Evolutionary conservation across 2,329 filamentous ascomycete genomes (phyloP).

Genomic region (Beauveria caledonica): DNA sequence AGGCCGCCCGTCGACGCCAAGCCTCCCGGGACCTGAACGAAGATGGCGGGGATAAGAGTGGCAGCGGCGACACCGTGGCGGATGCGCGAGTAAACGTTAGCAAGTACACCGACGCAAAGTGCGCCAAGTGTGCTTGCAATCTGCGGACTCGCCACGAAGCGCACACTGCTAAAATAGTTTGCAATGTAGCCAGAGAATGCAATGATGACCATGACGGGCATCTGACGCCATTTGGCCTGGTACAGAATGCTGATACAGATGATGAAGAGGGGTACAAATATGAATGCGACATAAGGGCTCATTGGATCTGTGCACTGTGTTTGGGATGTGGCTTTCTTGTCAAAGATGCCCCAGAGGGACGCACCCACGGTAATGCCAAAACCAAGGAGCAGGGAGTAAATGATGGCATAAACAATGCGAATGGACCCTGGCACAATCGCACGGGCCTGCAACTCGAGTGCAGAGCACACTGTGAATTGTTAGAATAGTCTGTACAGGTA

Average conservation of each 20-base stretch:
- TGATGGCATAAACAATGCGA: conserved; percentile 66
- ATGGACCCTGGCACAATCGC: conserved; percentile 64
- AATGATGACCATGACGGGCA: conserved; percentile 68
- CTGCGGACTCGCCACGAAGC: conserved; percentile 62
- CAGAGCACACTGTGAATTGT: conserved; percentile 29
- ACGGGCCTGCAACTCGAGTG: conserved; percentile 59
- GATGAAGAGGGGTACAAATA: conserved; percentile 67
- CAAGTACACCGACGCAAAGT: conserved; percentile 65
- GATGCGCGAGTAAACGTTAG: conserved; percentile 65
- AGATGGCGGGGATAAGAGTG: conserved; percentile 39
- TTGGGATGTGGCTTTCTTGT: conserved; percentile 40
- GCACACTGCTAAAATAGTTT: conserved; percentile 61
- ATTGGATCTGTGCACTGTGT: conserved; percentile 37
- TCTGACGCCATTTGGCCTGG: conserved; percentile 73
- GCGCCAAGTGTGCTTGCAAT: conserved; percentile 71
- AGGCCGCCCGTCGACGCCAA: conserved; percentile 38
- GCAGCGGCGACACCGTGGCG: conserved; percentile 43
- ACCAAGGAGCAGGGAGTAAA: conserved; percentile 64
- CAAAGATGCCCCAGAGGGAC: conserved; percentile 54
- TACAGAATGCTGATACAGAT: conserved; percentile 68
- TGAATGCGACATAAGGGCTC: conserved; percentile 43
- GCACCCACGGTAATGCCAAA: conserved; percentile 65
- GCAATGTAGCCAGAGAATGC: conserved; percentile 67
- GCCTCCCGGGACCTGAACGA: conserved; percentile 40
- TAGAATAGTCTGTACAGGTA: not conserved